Base-by-base conservation (phyloP, 2,329 filamentous ascomycete species). In the Cercospora sp. region DNA sequence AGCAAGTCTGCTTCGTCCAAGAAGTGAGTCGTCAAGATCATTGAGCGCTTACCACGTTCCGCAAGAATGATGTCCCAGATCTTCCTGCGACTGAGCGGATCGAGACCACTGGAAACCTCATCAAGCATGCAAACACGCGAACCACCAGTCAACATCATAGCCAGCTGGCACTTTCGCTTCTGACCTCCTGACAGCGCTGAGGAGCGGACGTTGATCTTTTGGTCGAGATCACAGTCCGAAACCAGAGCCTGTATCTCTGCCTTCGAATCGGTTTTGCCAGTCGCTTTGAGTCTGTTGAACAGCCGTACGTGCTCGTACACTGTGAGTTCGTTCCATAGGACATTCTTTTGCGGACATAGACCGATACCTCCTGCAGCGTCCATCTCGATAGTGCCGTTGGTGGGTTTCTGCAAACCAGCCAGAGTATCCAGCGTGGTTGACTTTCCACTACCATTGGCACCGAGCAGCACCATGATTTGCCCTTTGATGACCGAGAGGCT, bases 91-190 rank as follows among this genome's bases (percentile, higher is more conserved):
- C 91, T 94, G 1, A 97, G 82, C 0, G 94, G 93, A 76, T 97
- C 94, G 21, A 97, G 85, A 13, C 94, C 94, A 68, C 90, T 93
- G 45, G 91, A 94, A 13, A 97, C 93, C 79, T 97, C 94, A 73
- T 97, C 94, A 5, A 97, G 89, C 75, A 93, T 95, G 80, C 94
- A 97, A 0, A 97, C 90, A 26, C 88, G 88, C 70, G 91, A 94
- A 10, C 93, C 93, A 69, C 94, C 94, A 3, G 92, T 96, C 73
- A 97, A 89, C 93, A 97, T 97, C 88, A 97, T 94, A 5, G 93
- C 93, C 2, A 97, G 84, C 79, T 97, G 94, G 8, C 97, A 84
- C 79, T 97, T 97, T 63, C 94, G 85, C 81, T 97, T 97, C 79
- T 97, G 94, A 0, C 94, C 94, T 8, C 94, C 94, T 2, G 93